Percentiles rank a stretch among this genome's conserved stretches.
phyloP scores from a whole-genome alignment of 177 flowering plant genomes.

The Vitis hybrid region DNA sequence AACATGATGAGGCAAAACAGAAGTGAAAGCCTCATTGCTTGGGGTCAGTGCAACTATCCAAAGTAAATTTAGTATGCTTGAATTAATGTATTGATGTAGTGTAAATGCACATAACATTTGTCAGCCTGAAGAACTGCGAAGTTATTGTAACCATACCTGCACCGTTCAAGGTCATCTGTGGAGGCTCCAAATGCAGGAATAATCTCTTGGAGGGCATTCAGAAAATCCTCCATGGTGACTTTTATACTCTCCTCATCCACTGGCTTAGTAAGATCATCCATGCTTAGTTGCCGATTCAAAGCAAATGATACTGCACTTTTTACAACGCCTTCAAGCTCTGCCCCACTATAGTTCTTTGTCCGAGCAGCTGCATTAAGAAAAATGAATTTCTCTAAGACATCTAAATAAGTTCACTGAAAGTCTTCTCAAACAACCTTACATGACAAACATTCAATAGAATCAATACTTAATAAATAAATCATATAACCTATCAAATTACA shows the following conservation, averaged over 20 bases:
- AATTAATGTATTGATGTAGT: too few species aligned
- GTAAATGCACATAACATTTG: too few species aligned
- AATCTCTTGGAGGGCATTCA: constrained; percentile 78
- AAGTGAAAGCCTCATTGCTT: too few species aligned
- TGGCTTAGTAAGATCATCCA: constrained; percentile 91
- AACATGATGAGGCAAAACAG: too few species aligned
- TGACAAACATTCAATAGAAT: background rate
- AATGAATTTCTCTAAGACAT: background rate
- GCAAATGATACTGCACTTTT: constrained; percentile 99
- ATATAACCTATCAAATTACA: background rate
- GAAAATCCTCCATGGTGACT: constrained; percentile 91
- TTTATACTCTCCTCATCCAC: constrained; percentile 92
- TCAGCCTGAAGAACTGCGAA: background rate
- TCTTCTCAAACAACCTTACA: too few species aligned
- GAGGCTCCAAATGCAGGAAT: constrained; percentile 98
- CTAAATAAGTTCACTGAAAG: too few species aligned
- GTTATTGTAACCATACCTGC: constrained; percentile 53
- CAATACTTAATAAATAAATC: background rate
- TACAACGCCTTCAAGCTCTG: constrained; percentile 97
- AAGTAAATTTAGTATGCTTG: too few species aligned
- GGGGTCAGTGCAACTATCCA: too few species aligned
- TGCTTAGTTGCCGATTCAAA: constrained; percentile 74
- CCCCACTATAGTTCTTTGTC: constrained; percentile 95
- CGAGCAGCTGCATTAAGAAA: constrained; percentile 68
- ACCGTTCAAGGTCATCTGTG: constrained; percentile 83